phyloP scores from a whole-genome alignment of 345 rosid genomes.

The Isatis tinctoria region DNA sequence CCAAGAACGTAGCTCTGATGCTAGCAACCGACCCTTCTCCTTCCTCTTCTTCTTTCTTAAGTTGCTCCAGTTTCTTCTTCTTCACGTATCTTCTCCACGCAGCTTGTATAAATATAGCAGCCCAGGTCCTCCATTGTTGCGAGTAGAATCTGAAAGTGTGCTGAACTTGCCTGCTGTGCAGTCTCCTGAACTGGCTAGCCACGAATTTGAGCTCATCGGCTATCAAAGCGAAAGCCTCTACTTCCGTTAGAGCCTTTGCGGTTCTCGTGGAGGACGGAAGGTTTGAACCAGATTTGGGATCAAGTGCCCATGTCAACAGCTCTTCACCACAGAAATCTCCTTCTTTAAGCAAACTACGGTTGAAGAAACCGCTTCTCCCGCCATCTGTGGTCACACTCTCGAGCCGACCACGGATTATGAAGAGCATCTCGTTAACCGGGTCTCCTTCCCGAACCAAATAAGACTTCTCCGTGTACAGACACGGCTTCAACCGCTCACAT shows the following conservation, averaged over 20 bases:
- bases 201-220: conserved; percentile 95
- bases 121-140: conserved; percentile 99
- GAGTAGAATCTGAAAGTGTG: conserved; percentile 97
- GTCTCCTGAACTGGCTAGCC: conserved; percentile 88
- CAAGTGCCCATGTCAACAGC: conserved; percentile 95
- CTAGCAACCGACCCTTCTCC: conserved; percentile 53
- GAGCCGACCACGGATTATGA: conserved; percentile 91
- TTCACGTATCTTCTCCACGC: conserved; percentile 88
- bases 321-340: conserved; percentile 98
- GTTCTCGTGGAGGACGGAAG: conserved; percentile 97
- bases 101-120: conserved; percentile 93
- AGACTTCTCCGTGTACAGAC: conserved; percentile 69
- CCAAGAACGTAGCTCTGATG: conserved; percentile 86
- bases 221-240: conserved; percentile 82
- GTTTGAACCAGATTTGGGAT: conserved; percentile 83
- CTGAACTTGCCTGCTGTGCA: conserved; percentile 94
- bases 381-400: conserved; percentile 96
- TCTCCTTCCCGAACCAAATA: conserved; percentile 92
- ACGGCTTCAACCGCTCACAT: conserved; percentile 88
- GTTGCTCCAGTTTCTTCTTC: conserved; percentile 76
- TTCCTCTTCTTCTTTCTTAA: conserved; percentile 66
- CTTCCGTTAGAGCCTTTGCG: conserved; percentile 78
- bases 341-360: conserved; percentile 70
- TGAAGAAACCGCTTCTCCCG: conserved; percentile 94
- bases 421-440: conserved; percentile 97